Evolutionary conservation across 345 rosid genomes (phyloP), one percentile per base, ranked within the genome.

Genomic region (Ceriops decandra): DNA sequence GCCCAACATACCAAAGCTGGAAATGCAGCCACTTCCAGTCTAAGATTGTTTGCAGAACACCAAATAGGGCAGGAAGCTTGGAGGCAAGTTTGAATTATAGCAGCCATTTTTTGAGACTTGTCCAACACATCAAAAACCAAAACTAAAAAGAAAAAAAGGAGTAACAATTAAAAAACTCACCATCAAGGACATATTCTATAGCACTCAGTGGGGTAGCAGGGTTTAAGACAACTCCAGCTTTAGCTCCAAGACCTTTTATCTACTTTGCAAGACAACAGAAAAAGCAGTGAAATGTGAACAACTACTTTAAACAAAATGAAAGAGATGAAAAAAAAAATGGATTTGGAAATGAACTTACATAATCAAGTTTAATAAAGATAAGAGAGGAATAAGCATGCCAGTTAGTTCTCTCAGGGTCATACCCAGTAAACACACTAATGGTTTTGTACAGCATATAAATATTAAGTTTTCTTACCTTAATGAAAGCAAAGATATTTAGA

Each of bases 191-290:
- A 76, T 88, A 90, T 46, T 95, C 99, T 68, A 95, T 88, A 20
- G 95, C 71, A 73, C 62, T 91, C 74, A 95, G 80, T 52, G 96
- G 87, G 75, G 99, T 95, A 32, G 73, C 99, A 58, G 97, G 97
- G 79, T 95, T 95, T 62, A 95, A 72, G 28, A 90, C 99, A 70
- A 95, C 99, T 81, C 99, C 99, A 80, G 99, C 97, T 82, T 95
- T 95, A 60, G 97, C 96, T 6, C 97, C 97, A 69, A 91, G 81
- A 81, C 68, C 53, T 80, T 95, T 91, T 26, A 95, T 87, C 99
- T 95, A 81, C 24, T 76, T 71, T 51, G 51, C 15, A 68, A 71
- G 24, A 65, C 58, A 51, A 64, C 47, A 42, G 15, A 42, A 33
- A 28, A 15, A 42, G 10, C 58, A 42, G 56, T 32, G 6, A 36